These are phyloP conservation scores for Fusarium verticillioides DNA, from an alignment of 2,329 filamentous ascomycete species.

Conservation along the genomic window DNA sequence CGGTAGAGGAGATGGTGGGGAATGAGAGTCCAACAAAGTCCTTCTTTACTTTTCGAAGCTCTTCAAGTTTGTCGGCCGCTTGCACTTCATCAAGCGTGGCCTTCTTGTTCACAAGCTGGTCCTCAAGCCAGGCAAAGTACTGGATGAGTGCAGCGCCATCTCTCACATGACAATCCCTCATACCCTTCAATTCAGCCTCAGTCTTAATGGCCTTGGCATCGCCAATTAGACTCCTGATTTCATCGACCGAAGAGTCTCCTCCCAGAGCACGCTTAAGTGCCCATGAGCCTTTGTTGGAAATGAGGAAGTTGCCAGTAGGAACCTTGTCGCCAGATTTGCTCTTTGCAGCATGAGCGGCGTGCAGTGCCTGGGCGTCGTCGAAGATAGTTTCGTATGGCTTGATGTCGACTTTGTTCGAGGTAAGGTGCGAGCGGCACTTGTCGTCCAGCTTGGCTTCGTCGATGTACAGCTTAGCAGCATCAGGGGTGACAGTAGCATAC, in stretches of 20 bases:
- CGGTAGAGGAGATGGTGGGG: slow-evolving; percentile 94
- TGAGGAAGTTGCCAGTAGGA: slow-evolving; percentile 74
- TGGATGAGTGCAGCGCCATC: slow-evolving; percentile 91
- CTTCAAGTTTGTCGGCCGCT: slow-evolving; percentile 90
- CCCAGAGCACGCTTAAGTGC: slow-evolving; percentile 87
- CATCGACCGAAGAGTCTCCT: slow-evolving; percentile 85
- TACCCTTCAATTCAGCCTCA: slow-evolving; percentile 85
- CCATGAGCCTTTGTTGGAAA: slow-evolving; percentile 94
- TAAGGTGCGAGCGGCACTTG: slow-evolving; percentile 76
- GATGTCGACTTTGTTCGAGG: slow-evolving; percentile 74
- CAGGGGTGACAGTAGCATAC: slow-evolving; percentile 87
- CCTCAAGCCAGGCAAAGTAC: slow-evolving; percentile 97
- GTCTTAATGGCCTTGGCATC: slow-evolving; percentile 98
- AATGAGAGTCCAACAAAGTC: slow-evolving; percentile 93
- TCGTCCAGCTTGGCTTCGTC: slow-evolving; percentile 80
- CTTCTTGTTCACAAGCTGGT: slow-evolving; percentile 81
- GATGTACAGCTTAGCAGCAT: slow-evolving; percentile 82
- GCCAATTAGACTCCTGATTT: slow-evolving; percentile 85
- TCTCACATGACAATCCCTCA: slow-evolving; percentile 92
- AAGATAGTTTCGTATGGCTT: slow-evolving; percentile 88
- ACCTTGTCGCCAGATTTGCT: slow-evolving; percentile 48
- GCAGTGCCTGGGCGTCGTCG: slow-evolving; percentile 75
- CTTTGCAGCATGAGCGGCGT: slow-evolving; percentile 53
- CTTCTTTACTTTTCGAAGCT: slow-evolving; percentile 73
- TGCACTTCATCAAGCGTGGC: slow-evolving; percentile 85